Evolutionary conservation across 2,329 filamentous ascomycete species (phyloP).

Genomic region (Fusarium sp.): DNA sequence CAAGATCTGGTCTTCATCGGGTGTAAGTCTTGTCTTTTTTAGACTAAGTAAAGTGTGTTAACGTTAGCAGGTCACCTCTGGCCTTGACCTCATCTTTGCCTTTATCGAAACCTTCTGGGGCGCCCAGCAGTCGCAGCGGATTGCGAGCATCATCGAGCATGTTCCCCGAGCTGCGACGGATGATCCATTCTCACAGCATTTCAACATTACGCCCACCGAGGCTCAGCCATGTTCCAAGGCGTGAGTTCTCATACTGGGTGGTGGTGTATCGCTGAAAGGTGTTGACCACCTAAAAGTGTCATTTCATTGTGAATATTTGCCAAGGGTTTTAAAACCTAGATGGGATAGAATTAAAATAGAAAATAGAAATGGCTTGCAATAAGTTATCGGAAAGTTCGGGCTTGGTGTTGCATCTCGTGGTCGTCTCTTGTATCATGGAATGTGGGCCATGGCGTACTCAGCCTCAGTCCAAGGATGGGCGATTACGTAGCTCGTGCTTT

Average conservation of each 20-base stretch:
- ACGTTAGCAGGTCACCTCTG: conserved; percentile 48
- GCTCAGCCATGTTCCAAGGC: conserved; percentile 31
- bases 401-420: background rate
- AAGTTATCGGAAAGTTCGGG: background rate
- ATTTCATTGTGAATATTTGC: background rate
- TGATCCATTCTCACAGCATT: conserved; percentile 46
- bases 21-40: conserved; percentile 50
- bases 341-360: background rate
- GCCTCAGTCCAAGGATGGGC: background rate
- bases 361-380: background rate
- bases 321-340: background rate
- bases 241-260: background rate
- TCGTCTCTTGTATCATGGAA: background rate
- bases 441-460: conserved; percentile 1
- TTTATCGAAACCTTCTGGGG: conserved; percentile 61
- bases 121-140: conserved; percentile 55
- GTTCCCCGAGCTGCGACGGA: conserved; percentile 45
- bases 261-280: background rate
- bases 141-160: conserved; percentile 67
- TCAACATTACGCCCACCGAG: conserved; percentile 39
- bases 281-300: background rate
- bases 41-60: background rate
- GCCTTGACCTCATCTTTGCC: conserved; percentile 52
- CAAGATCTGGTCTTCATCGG: conserved; percentile 75
- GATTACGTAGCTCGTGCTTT: background rate